Conservation (phyloP, 768 basidiomycete genomes). For the Crassisporium funariophilum region DNA sequence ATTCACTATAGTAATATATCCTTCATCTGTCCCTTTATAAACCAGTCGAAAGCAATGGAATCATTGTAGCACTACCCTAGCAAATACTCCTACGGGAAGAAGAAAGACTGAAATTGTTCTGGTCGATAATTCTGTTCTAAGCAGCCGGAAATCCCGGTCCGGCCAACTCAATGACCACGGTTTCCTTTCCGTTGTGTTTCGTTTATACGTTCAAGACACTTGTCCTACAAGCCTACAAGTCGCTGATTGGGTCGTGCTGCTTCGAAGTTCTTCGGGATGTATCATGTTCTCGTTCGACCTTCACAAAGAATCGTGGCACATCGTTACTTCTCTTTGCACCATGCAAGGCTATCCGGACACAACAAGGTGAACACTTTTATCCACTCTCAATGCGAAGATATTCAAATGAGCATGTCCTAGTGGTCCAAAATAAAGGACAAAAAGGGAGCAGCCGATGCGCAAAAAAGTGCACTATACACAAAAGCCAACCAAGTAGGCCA, state of each 20-base stretch:
- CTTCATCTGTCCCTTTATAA: too few relatives aligned
- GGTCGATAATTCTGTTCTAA: too few relatives aligned
- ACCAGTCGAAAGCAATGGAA: too few relatives aligned
- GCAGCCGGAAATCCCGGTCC: too few relatives aligned
- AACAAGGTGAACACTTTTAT: conserved; percentile 36
- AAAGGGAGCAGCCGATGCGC: conserved; percentile 65
- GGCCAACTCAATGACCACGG: too few relatives aligned
- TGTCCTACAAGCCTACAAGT: too few relatives aligned
- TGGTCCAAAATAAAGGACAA: conserved; percentile 80
- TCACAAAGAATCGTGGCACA: background rate
- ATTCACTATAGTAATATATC: too few relatives aligned
- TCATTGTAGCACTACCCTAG: too few relatives aligned
- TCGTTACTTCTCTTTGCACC: conserved; percentile 19
- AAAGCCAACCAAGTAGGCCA: conserved; percentile 55
- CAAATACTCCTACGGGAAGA: too few relatives aligned
- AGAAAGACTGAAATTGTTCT: too few relatives aligned
- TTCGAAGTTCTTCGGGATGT: too few relatives aligned
- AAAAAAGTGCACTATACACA: conserved; percentile 59
- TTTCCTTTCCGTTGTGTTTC: background rate
- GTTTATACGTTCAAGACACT: background rate
- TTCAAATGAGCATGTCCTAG: conserved; percentile 31
- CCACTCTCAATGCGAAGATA: background rate
- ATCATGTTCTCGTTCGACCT: conserved; percentile 6
- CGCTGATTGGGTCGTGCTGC: too few relatives aligned
- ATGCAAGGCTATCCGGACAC: conserved; percentile 34